phyloP scores from a whole-genome alignment of 768 basidiomycete genomes.

The Amanita muscaria region DNA sequence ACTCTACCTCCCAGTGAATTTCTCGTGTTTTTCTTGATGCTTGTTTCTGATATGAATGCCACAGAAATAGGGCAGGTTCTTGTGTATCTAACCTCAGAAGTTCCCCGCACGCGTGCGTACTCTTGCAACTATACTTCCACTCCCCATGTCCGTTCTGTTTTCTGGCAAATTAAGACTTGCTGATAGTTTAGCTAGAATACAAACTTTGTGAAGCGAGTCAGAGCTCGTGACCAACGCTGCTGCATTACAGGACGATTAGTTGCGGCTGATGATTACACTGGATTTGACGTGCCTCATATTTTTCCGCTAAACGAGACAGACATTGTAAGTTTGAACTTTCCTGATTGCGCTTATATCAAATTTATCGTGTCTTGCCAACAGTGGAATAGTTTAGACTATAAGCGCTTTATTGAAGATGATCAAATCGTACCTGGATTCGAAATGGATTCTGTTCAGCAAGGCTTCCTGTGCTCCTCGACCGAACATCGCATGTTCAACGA shows the following conservation, averaged over 20 bases:
- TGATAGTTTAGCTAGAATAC: conserved; percentile 9
- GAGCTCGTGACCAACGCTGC: conserved; percentile 13
- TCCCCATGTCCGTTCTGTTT: conserved; percentile 10
- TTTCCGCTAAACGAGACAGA: conserved; percentile 13
- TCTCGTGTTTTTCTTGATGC: conserved; percentile 4
- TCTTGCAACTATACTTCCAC: conserved; percentile 13
- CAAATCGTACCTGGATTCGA: conserved; percentile 10
- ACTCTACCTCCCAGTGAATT: conserved; percentile 11
- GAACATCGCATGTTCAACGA: conserved; percentile 14
- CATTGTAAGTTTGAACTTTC: conserved; percentile 7
- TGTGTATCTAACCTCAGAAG: conserved; percentile 12
- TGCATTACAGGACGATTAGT: conserved; percentile 14
- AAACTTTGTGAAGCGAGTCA: conserved; percentile 12
- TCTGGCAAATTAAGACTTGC: not conserved
- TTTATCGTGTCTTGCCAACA: no score
- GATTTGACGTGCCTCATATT: conserved; percentile 15
- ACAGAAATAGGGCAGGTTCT: conserved; percentile 9
- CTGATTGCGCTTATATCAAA: no score
- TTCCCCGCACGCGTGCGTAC: conserved; percentile 13
- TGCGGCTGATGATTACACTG: conserved; percentile 12
- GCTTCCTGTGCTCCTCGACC: conserved; percentile 14
- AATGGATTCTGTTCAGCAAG: conserved; percentile 15
- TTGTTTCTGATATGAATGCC: conserved; percentile 6
- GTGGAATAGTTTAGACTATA: conserved; percentile 13
- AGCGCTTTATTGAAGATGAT: conserved; percentile 15